Percentiles rank a stretch among this genome's conserved stretches.
phyloP scores from a whole-genome alignment of 345 rosid genomes.

The Melaleuca alternifolia region DNA sequence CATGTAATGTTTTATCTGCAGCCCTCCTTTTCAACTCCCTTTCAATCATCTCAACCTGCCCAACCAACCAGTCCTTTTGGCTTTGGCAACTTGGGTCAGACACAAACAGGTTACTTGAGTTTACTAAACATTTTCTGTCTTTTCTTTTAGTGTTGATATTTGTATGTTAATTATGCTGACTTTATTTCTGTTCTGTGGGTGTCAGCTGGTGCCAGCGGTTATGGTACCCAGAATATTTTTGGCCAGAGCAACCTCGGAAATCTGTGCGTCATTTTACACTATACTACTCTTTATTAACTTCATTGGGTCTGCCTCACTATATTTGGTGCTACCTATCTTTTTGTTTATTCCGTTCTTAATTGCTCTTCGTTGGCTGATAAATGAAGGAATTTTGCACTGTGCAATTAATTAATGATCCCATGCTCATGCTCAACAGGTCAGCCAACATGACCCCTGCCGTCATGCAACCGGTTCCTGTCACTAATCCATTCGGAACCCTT shows the following conservation, averaged over 20 bases:
- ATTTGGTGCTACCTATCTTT: not conserved
- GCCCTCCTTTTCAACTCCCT: constrained; percentile 32
- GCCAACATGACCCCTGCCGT: constrained; percentile 26
- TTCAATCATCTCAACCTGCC: constrained; percentile 45
- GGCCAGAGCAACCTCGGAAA: constrained; percentile 44
- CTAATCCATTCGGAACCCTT: constrained; percentile 86
- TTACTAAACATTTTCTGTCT: not conserved
- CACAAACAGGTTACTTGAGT: constrained; percentile 37
- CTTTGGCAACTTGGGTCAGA: constrained; percentile 44
- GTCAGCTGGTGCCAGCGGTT: constrained; percentile 32
- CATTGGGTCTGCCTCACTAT: not conserved
- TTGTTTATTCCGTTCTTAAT: not conserved
- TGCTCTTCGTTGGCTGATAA: not conserved
- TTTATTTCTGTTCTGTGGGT: constrained; percentile 2
- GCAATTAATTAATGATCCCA: not conserved
- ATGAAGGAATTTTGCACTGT: not conserved
- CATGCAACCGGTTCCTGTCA: constrained; percentile 39
- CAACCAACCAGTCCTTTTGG: constrained; percentile 34
- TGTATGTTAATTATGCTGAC: not conserved
- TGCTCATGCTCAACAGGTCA: constrained; percentile 31
- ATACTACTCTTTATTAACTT: not conserved
- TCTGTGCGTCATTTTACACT: constrained; percentile 27
- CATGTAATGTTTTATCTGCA: constrained; percentile 7
- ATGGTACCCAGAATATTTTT: constrained; percentile 35
- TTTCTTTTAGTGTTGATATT: not conserved